Evolutionary conservation across 768 basidiomycete species (phyloP).

Genomic region (Termitomyces heimii): DNA sequence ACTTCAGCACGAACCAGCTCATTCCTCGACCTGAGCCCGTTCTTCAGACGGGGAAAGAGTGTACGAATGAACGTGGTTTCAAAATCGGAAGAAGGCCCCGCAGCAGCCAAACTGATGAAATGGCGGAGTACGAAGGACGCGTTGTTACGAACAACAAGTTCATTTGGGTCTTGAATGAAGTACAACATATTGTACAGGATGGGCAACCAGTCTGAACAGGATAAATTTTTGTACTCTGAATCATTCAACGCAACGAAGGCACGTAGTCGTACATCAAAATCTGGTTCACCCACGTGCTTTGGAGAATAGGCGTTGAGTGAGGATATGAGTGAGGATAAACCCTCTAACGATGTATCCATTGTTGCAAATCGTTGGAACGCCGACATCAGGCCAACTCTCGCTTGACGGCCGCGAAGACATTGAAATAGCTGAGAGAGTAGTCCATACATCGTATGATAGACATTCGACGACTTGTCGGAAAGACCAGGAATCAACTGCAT

Average conservation of each 20-base stretch:
- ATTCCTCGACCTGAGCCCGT: slow-evolving; percentile 69
- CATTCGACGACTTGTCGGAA: slow-evolving; percentile 31
- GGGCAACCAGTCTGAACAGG: slow-evolving; percentile 68
- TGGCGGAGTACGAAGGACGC: slow-evolving; percentile 71
- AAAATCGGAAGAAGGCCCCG: slow-evolving; percentile 33
- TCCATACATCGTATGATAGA: slow-evolving; percentile 50
- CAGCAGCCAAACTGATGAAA: slow-evolving; percentile 62
- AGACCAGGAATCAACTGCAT: slow-evolving; percentile 67
- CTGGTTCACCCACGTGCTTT: slow-evolving; percentile 83
- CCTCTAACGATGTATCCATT: slow-evolving; percentile 39
- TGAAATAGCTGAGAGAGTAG: slow-evolving; percentile 77
- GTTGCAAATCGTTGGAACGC: slow-evolving; percentile 50
- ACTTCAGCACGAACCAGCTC: slow-evolving; percentile 88
- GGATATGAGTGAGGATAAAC: slow-evolving; percentile 50
- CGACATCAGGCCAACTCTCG: slow-evolving; percentile 62
- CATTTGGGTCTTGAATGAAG: slow-evolving; percentile 85
- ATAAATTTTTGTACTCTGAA: slow-evolving; percentile 40
- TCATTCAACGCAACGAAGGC: slow-evolving; percentile 81
- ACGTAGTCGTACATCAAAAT: slow-evolving; percentile 79
- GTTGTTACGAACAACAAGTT: slow-evolving; percentile 80
- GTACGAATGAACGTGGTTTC: slow-evolving; percentile 55
- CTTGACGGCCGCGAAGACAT: slow-evolving; percentile 61
- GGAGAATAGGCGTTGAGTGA: slow-evolving; percentile 82
- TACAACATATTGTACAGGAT: slow-evolving; percentile 77
- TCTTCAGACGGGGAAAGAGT: slow-evolving; percentile 76